A percentile compares a stretch with the other conserved stretches of the same genome.
Evolutionary conservation across 768 basidiomycete species (phyloP).

Genomic region (Serpula lacrymans): DNA sequence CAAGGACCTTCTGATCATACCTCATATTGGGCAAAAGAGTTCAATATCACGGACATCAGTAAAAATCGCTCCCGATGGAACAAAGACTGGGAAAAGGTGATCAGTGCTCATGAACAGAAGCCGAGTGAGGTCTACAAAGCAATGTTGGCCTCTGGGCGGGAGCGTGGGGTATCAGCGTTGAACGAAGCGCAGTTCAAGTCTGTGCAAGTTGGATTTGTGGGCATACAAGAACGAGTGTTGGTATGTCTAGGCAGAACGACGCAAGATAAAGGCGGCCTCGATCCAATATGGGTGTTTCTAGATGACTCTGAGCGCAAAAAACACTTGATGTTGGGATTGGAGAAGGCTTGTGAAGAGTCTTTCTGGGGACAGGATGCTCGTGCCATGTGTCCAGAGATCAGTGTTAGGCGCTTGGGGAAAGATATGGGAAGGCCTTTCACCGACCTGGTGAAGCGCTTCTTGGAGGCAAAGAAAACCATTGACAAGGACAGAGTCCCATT

Average conservation of each 20-base stretch:
- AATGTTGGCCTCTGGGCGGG: not conserved
- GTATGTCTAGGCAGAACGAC: not conserved
- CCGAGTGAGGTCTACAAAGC: slow-evolving; percentile 11
- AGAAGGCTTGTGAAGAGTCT: slow-evolving; percentile 5
- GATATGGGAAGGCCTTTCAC: slow-evolving; percentile 5
- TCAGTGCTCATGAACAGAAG: slow-evolving; percentile 5
- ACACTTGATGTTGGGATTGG: slow-evolving; percentile 13
- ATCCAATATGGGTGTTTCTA: slow-evolving; percentile 15
- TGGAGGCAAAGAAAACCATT: slow-evolving; percentile 2
- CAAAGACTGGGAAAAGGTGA: slow-evolving; percentile 19
- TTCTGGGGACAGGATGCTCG: slow-evolving; percentile 9
- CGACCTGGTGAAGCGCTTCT: slow-evolving; percentile 3
- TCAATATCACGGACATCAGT: slow-evolving; percentile 6
- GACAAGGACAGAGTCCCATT: too few species aligned
- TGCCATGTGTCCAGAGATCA: slow-evolving; percentile 18
- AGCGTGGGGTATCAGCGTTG: too few species aligned
- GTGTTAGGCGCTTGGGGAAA: slow-evolving; percentile 7
- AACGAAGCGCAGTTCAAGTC: not conserved
- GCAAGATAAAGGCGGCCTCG: slow-evolving; percentile 3
- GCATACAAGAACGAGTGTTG: not conserved
- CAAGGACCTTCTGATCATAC: too few species aligned
- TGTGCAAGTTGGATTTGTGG: too few species aligned
- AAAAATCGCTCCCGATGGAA: slow-evolving; percentile 14
- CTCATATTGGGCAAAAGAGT: slow-evolving; percentile 1
- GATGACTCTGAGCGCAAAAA: slow-evolving; percentile 8